Conservation (phyloP, 1,284 basidiomycete genomes). For the Agroathelia rolfsii region DNA sequence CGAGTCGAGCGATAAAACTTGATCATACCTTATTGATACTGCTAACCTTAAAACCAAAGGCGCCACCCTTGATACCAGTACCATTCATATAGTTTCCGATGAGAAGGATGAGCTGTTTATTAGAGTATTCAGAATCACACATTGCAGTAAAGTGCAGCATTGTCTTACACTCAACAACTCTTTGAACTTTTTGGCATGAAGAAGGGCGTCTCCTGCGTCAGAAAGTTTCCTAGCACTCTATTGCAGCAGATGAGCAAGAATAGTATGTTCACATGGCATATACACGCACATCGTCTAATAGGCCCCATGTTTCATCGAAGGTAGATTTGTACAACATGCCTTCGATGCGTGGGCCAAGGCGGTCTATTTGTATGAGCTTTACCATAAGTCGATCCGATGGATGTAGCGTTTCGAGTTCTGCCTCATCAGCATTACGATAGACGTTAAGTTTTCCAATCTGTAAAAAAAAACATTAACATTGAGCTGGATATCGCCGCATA, state of each 20-base stretch:
- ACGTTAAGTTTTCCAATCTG: constrained; percentile 87
- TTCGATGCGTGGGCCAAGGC: constrained; percentile 84
- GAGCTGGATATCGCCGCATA: constrained; percentile 10
- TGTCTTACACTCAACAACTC: constrained; percentile 69
- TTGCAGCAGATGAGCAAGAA: no score
- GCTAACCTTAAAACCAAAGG: constrained; percentile 94
- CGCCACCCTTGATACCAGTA: constrained; percentile 92
- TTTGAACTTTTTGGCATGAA: constrained; percentile 77
- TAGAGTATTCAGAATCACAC: constrained; percentile 11
- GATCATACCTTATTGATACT: constrained; percentile 85
- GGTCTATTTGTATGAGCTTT: constrained; percentile 90
- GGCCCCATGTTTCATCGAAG: constrained; percentile 74
- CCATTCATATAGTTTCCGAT: constrained; percentile 99
- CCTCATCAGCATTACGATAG: constrained; percentile 80
- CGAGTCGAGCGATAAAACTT: neutral
- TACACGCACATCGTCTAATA: constrained; percentile 56
- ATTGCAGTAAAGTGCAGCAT: constrained; percentile 9
- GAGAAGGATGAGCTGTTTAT: constrained; percentile 87
- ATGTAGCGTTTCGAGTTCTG: constrained; percentile 83
- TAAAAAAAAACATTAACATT: constrained; percentile 9
- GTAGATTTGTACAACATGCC: constrained; percentile 87
- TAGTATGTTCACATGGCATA: no score
- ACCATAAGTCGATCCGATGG: constrained; percentile 96
- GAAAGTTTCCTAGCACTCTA: constrained; percentile 73
- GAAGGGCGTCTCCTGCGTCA: constrained; percentile 70